Percentiles rank a stretch among this genome's conserved stretches.
Conservation (phyloP, 2,329 filamentous ascomycete genomes). For the Ascochyta viciae-villosae region DNA sequence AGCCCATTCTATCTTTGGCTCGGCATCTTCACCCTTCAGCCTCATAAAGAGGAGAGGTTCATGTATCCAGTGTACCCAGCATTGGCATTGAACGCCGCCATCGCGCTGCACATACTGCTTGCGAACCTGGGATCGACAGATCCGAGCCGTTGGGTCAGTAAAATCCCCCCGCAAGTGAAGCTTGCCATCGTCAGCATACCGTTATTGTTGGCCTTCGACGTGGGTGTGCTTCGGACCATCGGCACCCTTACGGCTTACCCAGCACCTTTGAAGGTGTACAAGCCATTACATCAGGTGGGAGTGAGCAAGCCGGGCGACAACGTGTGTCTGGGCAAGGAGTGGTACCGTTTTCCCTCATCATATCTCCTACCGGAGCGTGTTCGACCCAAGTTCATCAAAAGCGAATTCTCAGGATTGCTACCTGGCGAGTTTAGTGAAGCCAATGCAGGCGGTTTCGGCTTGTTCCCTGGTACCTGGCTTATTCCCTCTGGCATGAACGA, state of each 20-base stretch:
- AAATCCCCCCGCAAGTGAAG: slow-evolving; percentile 78
- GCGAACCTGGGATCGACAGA: slow-evolving; percentile 75
- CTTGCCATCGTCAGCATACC: slow-evolving; percentile 65
- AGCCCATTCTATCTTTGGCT: slow-evolving; percentile 95
- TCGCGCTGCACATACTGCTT: slow-evolving; percentile 82
- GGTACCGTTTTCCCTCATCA: slow-evolving; percentile 96
- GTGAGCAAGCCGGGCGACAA: slow-evolving; percentile 68
- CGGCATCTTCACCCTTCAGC: slow-evolving; percentile 85
- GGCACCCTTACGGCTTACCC: slow-evolving; percentile 83
- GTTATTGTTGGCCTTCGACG: slow-evolving; percentile 68
- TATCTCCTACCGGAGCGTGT: slow-evolving; percentile 87
- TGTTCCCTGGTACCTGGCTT: slow-evolving; percentile 85
- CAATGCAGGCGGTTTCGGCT: slow-evolving; percentile 66
- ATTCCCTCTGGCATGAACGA: slow-evolving; percentile 89
- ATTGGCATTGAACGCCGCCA: slow-evolving; percentile 84
- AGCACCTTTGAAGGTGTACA: slow-evolving; percentile 77
- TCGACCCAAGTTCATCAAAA: slow-evolving; percentile 87
- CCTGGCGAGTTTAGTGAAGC: slow-evolving; percentile 90
- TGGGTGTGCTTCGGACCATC: slow-evolving; percentile 74
- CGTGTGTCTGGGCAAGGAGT: slow-evolving; percentile 94
- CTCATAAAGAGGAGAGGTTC: slow-evolving; percentile 97
- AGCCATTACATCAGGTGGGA: slow-evolving; percentile 65
- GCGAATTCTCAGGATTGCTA: slow-evolving; percentile 85
- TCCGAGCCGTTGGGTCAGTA: slow-evolving; percentile 70
- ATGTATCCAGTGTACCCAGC: slow-evolving; percentile 98